Base-by-base conservation (phyloP, 2,329 filamentous ascomycete species). In the Rutstroemia sydowiana region DNA sequence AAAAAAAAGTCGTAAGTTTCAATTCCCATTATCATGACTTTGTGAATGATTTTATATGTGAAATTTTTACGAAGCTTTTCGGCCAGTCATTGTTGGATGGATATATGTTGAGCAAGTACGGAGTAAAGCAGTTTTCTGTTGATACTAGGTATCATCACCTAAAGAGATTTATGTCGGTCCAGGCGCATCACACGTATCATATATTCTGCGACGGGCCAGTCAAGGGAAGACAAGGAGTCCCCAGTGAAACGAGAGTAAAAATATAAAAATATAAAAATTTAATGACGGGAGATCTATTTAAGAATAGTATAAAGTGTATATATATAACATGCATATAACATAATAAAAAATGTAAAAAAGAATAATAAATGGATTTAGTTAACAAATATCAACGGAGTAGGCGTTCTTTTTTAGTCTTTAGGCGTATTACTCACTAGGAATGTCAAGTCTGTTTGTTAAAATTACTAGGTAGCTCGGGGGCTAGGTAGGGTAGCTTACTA, bases 161-260 rank as follows among this genome's bases (percentile, higher is more conserved):
- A 16, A n/a, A 39, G 36, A n/a, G 36, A 55, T 52, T 48, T 47
- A 55, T 44, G 51, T 54, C 53, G 43, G 55, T 53, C 49, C 45
- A 59, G 60, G 55, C 55, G 61, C 61, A 62, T 63, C 62, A 60
- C 48, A 51, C 53, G 61, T 60, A 62, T 63, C 61, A 65, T 64
- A 63, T 62, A 60, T 58, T 55, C 60, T 62, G 60, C 56, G 57
- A 62, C 57, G 23, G 23, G 57, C 58, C 53, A 51, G 57, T 58
- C 52, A 52, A 48, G 54, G 5, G 53, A 57, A 53, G 59, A 60
- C 61, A 56, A 55, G 61, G 59, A 60, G 43, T 28, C 45, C 45
- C 55, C 55, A 55, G n/a, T 61, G 60, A 63, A 60, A 62, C 59
- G 21, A 41, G 28, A 48, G n/a, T 36, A 52, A 40, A 43, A 47